Conservation (phyloP, 116 monocot species). For the Dioscorea cayenensis region DNA sequence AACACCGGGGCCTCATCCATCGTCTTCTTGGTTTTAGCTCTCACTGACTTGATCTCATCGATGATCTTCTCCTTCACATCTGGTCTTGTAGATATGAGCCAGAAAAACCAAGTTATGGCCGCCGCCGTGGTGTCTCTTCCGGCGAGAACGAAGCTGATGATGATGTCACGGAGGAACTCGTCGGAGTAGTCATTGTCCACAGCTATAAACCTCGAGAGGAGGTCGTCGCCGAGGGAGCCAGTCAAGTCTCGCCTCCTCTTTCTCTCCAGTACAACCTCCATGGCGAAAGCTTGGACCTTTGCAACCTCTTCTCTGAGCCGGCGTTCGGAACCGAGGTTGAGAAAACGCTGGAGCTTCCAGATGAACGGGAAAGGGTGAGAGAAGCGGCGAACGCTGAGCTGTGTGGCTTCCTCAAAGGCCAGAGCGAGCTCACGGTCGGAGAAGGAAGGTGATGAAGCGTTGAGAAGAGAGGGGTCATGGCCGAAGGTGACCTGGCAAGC, state of each 20-base stretch:
- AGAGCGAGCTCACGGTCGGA: background rate
- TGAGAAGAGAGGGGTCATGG: constrained; percentile 1
- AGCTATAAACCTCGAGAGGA: background rate
- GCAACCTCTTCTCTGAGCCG: background rate
- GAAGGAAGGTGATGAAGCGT: background rate
- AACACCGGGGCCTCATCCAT: background rate
- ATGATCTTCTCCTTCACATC: background rate
- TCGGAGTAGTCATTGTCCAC: background rate
- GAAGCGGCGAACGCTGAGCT: background rate
- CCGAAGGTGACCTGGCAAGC: constrained; percentile 11
- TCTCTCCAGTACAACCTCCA: background rate
- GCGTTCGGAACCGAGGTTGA: background rate
- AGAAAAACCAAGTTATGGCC: background rate
- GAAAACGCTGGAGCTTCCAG: background rate
- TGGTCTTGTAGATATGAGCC: background rate
- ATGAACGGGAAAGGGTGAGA: background rate
- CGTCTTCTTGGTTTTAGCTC: background rate
- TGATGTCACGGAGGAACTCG: background rate
- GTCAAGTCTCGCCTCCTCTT: background rate
- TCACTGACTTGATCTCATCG: background rate
- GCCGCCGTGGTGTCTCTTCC: background rate
- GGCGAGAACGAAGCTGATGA: background rate
- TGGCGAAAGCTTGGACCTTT: background rate
- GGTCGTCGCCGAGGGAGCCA: background rate
- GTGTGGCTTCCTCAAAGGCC: background rate